Base-by-base conservation (phyloP, 1,139 yeast species). In the Eremothecium coryli region DNA sequence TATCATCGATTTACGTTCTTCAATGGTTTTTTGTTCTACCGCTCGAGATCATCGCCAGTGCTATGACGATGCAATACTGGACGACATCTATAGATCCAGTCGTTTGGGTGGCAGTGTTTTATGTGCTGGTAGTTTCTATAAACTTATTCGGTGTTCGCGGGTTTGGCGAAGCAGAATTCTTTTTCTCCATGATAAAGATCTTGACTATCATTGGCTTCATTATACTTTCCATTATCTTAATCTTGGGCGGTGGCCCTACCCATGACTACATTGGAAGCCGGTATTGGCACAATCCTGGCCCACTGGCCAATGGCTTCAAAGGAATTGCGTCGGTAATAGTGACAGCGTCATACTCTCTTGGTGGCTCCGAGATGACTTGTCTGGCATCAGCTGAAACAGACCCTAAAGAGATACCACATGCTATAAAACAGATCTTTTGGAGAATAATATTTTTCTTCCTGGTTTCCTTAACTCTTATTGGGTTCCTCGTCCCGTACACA, bases 301-400 rank as follows among this genome's bases (percentile, higher is more conserved):
- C 81, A 1, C 76, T 79, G 49, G 71, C 77, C 46, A 70, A 36
- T 42, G 81, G 76, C 39, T 80, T 71, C 65, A 82, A 82, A 54
- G 94, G 94, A 46, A 75, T 84, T 18, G 73, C 85, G 50, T 65
- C 82, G n/a, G 81, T 78, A 15, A 80, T 85, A 48, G 82, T 85
- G 34, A 71, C 80, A 10, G 88, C 93, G 3, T 84, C 93, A 4
- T 85, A 82, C 58, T 75, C 93, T 3, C 77, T 81, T 49, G 84
- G 85, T 26, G 93, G 93, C 45, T 73, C 82, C 29, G 93, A 82
- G 58, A 67, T 81, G 52, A 80, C 80, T 38, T 93, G 93, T 36
- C 65, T 85, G 44, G 86, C 93, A 13, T 86, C 93, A 23, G 85
- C 93, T 13, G 95, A 85, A 60, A 67, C 66, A 29, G 76, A 81